phyloP scores from a whole-genome alignment of 2,329 filamentous ascomycete species.

The Zymoseptoria passerinii region DNA sequence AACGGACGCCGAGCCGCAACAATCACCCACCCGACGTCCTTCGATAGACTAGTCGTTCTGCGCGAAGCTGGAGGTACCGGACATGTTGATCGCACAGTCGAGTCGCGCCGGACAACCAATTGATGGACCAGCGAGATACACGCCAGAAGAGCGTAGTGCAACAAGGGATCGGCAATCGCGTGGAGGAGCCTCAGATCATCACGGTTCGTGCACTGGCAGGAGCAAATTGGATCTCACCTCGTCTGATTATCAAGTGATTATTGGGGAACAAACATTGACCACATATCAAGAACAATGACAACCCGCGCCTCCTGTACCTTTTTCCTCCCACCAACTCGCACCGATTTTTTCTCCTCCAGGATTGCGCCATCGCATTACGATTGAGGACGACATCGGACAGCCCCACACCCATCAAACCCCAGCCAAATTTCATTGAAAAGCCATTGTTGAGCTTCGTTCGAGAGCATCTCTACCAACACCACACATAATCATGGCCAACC shows the following conservation, averaged over 20 bases:
- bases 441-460: neutral
- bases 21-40: no score
- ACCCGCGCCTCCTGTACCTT: neutral
- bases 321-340: neutral
- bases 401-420: neutral
- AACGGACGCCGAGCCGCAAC: neutral
- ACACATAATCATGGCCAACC: constrained; percentile 38
- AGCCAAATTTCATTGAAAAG: neutral
- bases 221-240: neutral
- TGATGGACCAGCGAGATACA: no score
- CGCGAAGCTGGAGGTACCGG: no score
- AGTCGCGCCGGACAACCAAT: no score
- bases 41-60: no score
- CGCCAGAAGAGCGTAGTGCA: no score
- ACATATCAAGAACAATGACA: neutral
- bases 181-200: no score
- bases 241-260: neutral
- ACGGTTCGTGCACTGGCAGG: neutral
- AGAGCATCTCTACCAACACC: neutral
- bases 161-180: no score
- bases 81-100: no score
- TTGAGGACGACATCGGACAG: neutral
- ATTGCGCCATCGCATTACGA: neutral
- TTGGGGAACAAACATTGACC: neutral
- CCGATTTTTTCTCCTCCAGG: neutral